These are phyloP conservation scores for Myriosclerotinia scirpicola DNA, from an alignment of 2,329 filamentous ascomycete genomes.

Conservation along the genomic window DNA sequence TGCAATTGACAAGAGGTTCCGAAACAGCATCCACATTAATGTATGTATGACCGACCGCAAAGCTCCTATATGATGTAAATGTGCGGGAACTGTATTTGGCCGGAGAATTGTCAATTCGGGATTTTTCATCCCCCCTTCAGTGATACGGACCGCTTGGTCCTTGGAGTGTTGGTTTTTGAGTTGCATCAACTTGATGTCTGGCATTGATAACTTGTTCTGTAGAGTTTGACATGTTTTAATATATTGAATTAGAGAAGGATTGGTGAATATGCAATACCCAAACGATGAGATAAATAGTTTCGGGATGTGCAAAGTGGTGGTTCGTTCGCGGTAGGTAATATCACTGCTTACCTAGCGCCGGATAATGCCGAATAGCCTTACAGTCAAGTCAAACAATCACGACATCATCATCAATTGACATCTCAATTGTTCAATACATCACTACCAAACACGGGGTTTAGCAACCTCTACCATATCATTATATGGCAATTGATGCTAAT, in stretches of 20 bases:
- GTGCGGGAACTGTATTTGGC: neutral
- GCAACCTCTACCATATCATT: neutral
- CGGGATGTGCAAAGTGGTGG: neutral
- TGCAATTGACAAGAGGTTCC: no score
- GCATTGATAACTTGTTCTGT: neutral
- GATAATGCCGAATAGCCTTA: conserved; percentile 3
- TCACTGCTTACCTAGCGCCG: conserved; percentile 8
- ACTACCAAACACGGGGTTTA: neutral
- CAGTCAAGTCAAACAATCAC: no score
- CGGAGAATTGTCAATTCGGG: neutral
- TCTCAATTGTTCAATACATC: neutral
- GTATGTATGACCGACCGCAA: no score
- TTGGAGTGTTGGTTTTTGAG: neutral
- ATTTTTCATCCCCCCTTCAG: neutral
- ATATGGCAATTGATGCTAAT: neutral
- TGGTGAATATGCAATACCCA: neutral
- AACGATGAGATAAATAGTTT: neutral
- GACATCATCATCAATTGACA: conserved; percentile 6
- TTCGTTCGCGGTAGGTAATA: no score
- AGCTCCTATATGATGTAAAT: neutral
- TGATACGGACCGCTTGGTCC: neutral
- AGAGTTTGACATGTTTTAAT: neutral
- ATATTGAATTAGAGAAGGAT: neutral
- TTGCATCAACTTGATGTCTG: neutral
- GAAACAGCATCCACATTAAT: no score